Base-by-base conservation (phyloP, 1,284 basidiomycete species). In the Cutaneotrichosporon sp. region DNA sequence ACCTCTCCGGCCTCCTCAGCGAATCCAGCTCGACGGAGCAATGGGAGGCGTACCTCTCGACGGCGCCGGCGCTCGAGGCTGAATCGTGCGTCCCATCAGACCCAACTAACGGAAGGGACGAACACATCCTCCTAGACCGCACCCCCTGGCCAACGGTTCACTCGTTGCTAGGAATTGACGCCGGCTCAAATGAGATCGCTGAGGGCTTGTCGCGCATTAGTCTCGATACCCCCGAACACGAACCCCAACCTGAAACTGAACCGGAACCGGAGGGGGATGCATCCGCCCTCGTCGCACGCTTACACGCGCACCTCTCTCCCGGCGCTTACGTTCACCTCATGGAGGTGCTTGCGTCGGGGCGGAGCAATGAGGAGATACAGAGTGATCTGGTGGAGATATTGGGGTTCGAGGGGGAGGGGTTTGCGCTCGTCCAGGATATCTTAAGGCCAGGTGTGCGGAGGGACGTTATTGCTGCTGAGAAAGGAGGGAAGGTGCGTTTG, bases 371-470 rank as follows among this genome's bases (percentile, higher is more conserved):
- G 53, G 86, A 86, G n/a, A 88, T 95, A 36, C 91, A 91, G 31
- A 85, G 83, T 38, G 88, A 91, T 69, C 79, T 97, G 2, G 87
- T 86, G 3, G 93, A 97, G 68, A 82, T 90, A n/a, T 80, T 96
- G 57, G 95, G 95, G 0, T 92, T 90, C 73, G 91, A 96, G 67
- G 86, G 90, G 34, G 77, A 79, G 22, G 80, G 81, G 2, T 71
- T 83, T 42, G 61, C 68, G 14, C 70, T 82, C 7, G 76, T 82
- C 8, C 76, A 80, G 56, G 71, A 73, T 34, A 63, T 81, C 30
- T 65, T 72, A 22, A 68, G 62, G 31, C 72, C 71, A 1, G 77
- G 73, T 22, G 73, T 67, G 22, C 70, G 76, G 31, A 62, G 69
- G 8, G 65, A 58, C 46, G 58, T 79, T 14, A 49, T 68, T n/a